Base-by-base conservation (phyloP, 306 rosid genomes). In the Purshia tridentata region DNA sequence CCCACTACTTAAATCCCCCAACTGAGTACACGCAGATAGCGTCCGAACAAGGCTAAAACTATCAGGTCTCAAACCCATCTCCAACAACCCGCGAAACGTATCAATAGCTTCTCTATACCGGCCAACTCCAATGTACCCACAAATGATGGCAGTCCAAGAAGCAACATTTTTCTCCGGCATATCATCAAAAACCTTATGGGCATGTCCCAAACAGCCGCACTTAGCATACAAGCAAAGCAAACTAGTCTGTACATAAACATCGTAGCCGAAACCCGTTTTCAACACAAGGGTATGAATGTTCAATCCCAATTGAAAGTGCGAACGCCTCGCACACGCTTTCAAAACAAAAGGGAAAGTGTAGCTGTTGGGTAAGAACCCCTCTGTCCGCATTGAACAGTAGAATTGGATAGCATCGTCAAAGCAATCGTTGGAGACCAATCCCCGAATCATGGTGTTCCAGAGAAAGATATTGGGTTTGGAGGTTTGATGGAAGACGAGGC, bases 1-100 rank as follows among this genome's bases (percentile, higher is more conserved):
- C 6, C 92, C 94, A 45, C 85, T 82, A 1, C 22, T 66, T 60
- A 82, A 82, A 78, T 88, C 91, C 29, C 92, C 93, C 48, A 76
- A 50, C 66, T 57, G 76, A 7, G 85, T 59, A 76, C 96, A 86
- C 0, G 96, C 92, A 1, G 75, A 70, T 70, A 88, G 75, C 68
- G 85, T 87, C 3, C 88, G 78, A 39, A 86, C 89, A 45, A 88
- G 77, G n/a, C 80, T 76, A 12, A 84, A 80, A 57, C 87, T 62
- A 78, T 91, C 94, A 11, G 97, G 92, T 73, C 62, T 81, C 81
- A 91, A 44, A 72, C 92, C 90, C 88, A 77, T 87, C 76, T 85
- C 87, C 78, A 91, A 55, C 44, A 80, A 79, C 68, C 73, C 76
- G 42, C 78, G 56, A 67, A 88, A 91, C 76, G 80, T 73, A 69